phyloP scores from a whole-genome alignment of 2,329 filamentous ascomycete genomes.

The Aphanoascus verrucosus region DNA sequence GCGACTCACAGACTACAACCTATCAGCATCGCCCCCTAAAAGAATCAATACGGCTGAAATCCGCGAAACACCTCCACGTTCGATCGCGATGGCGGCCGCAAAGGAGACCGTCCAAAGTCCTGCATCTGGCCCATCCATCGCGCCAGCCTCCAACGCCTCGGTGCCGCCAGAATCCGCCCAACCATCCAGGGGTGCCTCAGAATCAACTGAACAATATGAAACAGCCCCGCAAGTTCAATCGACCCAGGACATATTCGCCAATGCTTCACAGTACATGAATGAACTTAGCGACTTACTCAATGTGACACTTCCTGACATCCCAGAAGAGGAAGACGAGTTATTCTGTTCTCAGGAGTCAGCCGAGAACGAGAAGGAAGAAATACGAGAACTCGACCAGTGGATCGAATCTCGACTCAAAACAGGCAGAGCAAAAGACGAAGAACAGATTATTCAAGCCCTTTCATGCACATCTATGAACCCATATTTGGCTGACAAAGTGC shows the following conservation, averaged over 20 bases:
- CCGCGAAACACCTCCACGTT: not conserved
- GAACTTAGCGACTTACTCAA: not conserved
- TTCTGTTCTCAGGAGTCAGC: constrained; percentile 7
- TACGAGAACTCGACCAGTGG: constrained; percentile 29
- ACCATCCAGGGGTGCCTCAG: constrained; percentile 6
- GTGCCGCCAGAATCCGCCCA: not conserved
- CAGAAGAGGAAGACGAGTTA: constrained; percentile 1
- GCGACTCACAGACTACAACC: constrained; percentile 9
- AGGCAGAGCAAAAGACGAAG: constrained; percentile 14
- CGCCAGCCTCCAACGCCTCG: not conserved
- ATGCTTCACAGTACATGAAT: not conserved
- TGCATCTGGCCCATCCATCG: not conserved
- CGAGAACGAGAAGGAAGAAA: constrained; percentile 12
- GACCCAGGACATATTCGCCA: constrained; percentile 3
- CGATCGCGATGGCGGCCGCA: not conserved
- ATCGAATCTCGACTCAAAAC: constrained; percentile 22
- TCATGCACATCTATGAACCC: constrained; percentile 34
- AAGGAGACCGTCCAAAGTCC: not conserved
- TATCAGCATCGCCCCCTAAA: constrained; percentile 6
- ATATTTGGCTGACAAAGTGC: constrained; percentile 28
- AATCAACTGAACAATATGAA: constrained; percentile 16
- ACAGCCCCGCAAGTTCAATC: constrained; percentile 16
- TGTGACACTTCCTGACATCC: not conserved
- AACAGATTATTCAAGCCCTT: constrained; percentile 27
- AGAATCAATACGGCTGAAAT: not conserved